Conservation (phyloP, 2,329 filamentous ascomycete genomes). For the Dactylellina sp. region DNA sequence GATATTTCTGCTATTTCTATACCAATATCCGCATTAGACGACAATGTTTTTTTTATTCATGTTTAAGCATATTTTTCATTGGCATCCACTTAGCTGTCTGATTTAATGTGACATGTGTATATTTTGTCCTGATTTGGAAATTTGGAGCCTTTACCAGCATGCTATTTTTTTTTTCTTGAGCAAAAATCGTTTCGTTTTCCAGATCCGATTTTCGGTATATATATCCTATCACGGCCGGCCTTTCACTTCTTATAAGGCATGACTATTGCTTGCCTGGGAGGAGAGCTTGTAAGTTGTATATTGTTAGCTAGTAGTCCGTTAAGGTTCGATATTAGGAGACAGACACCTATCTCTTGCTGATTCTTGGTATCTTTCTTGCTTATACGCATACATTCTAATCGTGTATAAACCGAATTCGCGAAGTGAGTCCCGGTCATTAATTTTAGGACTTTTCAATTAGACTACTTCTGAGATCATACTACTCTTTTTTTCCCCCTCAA, state of each 20-base stretch:
- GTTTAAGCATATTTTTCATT: constrained; percentile 3
- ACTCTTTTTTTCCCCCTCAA: too few relatives aligned
- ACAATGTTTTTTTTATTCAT: constrained; percentile 12
- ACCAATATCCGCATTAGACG: constrained; percentile 19
- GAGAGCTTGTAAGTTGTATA: not conserved
- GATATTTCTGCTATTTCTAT: constrained; percentile 3
- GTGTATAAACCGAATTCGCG: too few relatives aligned
- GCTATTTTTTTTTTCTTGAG: not conserved
- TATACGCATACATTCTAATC: too few relatives aligned
- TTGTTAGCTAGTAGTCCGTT: not conserved
- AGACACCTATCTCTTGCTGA: too few relatives aligned
- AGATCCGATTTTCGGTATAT: not conserved
- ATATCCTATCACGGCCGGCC: not conserved
- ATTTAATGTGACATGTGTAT: too few relatives aligned
- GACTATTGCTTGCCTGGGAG: not conserved
- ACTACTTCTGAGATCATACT: too few relatives aligned
- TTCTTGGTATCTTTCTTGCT: too few relatives aligned
- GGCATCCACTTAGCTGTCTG: not conserved
- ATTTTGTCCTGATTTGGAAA: too few relatives aligned
- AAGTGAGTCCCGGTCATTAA: too few relatives aligned
- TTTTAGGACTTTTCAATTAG: too few relatives aligned
- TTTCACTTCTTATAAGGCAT: not conserved
- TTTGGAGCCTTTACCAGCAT: not conserved
- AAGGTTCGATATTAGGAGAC: too few relatives aligned
- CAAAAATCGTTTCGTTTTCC: too few relatives aligned